phyloP scores from a whole-genome alignment of 805 yeast species.

The Brettanomyces bruxellensis region DNA sequence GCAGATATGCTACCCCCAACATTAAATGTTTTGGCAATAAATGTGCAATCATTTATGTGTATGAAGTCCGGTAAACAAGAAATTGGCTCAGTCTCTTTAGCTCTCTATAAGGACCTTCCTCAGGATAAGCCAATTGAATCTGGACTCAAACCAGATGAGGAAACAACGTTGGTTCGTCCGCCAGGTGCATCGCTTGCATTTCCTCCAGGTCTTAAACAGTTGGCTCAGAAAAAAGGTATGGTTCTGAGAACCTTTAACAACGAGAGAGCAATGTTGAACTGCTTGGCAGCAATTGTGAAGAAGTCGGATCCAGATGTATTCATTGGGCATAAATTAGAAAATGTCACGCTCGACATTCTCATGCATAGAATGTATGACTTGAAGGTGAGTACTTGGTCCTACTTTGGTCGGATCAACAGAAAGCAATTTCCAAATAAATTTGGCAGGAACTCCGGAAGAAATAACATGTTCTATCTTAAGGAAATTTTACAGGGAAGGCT shows the following conservation, averaged over 20 bases:
- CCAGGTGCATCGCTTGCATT: conserved; percentile 47
- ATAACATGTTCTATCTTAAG: conserved; percentile 39
- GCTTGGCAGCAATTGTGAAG: conserved; percentile 64
- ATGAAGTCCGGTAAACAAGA: conserved; percentile 73
- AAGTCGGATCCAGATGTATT: conserved; percentile 84
- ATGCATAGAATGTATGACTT: conserved; percentile 73
- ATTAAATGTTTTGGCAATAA: conserved; percentile 61
- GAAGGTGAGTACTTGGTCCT: conserved; percentile 67
- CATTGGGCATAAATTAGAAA: conserved; percentile 80
- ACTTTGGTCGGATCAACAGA: conserved; percentile 75
- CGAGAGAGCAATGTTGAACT: conserved; percentile 66
- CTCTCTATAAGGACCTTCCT: conserved; percentile 59
- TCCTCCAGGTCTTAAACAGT: conserved; percentile 67
- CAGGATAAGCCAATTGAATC: conserved; percentile 71
- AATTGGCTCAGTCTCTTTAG: conserved; percentile 71
- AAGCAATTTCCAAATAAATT: conserved; percentile 71
- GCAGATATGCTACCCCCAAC: conserved; percentile 46
- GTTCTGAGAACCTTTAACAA: conserved; percentile 52
- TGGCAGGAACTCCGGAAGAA: conserved; percentile 45
- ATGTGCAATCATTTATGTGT: conserved; percentile 77
- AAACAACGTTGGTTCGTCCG: conserved; percentile 75
- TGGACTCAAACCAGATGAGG: conserved; percentile 47
- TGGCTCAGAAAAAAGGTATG: conserved; percentile 47
- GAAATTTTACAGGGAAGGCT: conserved; percentile 80
- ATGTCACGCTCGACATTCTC: conserved; percentile 67